phyloP scores from a whole-genome alignment of 2,329 filamentous ascomycete genomes.

The Ceratocystis albifundus region DNA sequence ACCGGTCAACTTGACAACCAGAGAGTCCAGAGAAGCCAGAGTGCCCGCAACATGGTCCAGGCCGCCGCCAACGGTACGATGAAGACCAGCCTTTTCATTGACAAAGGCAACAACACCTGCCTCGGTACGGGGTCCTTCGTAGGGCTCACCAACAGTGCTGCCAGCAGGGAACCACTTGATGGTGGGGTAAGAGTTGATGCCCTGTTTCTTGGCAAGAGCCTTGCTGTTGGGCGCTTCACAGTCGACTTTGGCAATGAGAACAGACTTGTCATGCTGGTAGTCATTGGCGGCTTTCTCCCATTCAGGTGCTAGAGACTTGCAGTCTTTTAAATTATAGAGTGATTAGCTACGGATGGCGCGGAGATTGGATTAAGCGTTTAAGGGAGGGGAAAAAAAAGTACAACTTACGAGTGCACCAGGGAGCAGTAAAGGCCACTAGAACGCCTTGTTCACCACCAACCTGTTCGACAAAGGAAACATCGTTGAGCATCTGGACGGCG shows the following conservation, averaged over 20 bases:
- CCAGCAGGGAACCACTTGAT: slow-evolving; percentile 96
- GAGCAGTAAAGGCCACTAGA: slow-evolving; percentile 90
- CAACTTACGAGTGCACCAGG: slow-evolving; percentile 92
- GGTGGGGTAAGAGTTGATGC: slow-evolving; percentile 79
- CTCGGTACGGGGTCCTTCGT: slow-evolving; percentile 67
- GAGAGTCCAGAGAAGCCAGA: slow-evolving; percentile 61
- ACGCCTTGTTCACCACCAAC: slow-evolving; percentile 82
- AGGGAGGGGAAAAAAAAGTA: neutral
- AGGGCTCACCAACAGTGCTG: slow-evolving; percentile 57
- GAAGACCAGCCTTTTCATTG: slow-evolving; percentile 79
- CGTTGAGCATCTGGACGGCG: slow-evolving; percentile 66
- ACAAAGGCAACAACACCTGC: slow-evolving; percentile 65
- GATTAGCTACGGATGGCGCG: neutral
- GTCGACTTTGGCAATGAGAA: slow-evolving; percentile 90
- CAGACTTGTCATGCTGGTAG: slow-evolving; percentile 64
- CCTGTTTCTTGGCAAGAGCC: slow-evolving; percentile 60
- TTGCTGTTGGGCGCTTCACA: slow-evolving; percentile 82
- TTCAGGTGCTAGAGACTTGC: slow-evolving; percentile 81
- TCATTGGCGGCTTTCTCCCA: slow-evolving; percentile 81
- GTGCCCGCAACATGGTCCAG: slow-evolving; percentile 72
- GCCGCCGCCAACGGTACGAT: slow-evolving; percentile 69
- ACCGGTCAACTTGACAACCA: slow-evolving; percentile 63
- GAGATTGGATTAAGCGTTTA: neutral
- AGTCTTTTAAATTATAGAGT: slow-evolving; percentile 52
- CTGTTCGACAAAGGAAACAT: slow-evolving; percentile 62